Percentiles rank a stretch among this genome's conserved stretches.
These are phyloP conservation scores for Umbilicus rupestris DNA, from an alignment of 164 flowering plant genomes.

Conservation along the genomic window DNA sequence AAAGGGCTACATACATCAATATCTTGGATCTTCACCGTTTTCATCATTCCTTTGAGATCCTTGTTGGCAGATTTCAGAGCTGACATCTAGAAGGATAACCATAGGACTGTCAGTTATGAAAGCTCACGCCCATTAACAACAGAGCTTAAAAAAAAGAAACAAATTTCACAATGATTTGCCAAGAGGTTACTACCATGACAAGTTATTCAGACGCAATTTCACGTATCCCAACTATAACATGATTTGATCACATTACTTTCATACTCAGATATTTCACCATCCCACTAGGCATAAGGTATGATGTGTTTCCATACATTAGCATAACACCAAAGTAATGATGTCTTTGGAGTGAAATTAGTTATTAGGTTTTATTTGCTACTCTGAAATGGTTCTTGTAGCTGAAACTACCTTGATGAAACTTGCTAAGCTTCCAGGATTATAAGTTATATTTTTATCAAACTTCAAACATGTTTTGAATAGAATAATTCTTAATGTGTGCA, in stretches of 20 bases:
- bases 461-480: too few species aligned
- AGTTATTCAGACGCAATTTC: background rate
- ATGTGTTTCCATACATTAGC: too few species aligned
- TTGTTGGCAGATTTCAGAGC: conserved; percentile 78
- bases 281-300: too few species aligned
- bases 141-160: background rate
- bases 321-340: too few species aligned
- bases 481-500: too few species aligned
- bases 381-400: too few species aligned
- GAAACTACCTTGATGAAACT: too few species aligned
- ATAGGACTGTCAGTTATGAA: background rate
- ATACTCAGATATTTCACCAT: background rate
- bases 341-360: too few species aligned
- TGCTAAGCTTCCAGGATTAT: too few species aligned
- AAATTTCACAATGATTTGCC: background rate
- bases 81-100: conserved; percentile 50
- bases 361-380: too few species aligned
- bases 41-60: conserved; percentile 87
- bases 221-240: background rate
- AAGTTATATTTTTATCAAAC: too few species aligned
- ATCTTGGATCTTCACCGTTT: conserved; percentile 76
- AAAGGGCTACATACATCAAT: conserved; percentile 57
- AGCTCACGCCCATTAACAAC: background rate
- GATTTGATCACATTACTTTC: background rate
- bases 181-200: background rate